phyloP scores from a whole-genome alignment of 768 basidiomycete species.

The Serendipita vermifera region DNA sequence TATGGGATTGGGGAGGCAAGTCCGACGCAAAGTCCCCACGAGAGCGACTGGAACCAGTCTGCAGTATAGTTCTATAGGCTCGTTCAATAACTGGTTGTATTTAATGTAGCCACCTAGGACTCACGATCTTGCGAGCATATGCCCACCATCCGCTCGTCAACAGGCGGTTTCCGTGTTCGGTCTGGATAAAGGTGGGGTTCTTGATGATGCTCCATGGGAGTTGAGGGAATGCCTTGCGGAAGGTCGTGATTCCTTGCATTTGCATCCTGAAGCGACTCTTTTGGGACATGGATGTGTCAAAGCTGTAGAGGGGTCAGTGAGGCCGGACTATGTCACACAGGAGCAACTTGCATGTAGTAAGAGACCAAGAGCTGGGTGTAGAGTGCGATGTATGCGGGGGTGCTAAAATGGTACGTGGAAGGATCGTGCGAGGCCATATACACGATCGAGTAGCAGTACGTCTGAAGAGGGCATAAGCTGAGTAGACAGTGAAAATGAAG shows the following conservation, averaged over 20 bases:
- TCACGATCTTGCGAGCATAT: conserved; percentile 79
- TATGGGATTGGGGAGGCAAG: conserved; percentile 75
- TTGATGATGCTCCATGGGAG: conserved; percentile 68
- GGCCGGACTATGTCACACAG: neutral
- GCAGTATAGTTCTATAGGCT: conserved; percentile 75
- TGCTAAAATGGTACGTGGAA: conserved; percentile 73
- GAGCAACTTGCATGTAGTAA: conserved; percentile 60
- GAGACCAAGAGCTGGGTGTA: conserved; percentile 67
- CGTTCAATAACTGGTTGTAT: neutral
- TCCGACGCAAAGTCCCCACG: conserved; percentile 73
- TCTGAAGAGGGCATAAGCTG: conserved; percentile 30
- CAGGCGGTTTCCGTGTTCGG: conserved; percentile 86
- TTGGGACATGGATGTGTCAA: conserved; percentile 91
- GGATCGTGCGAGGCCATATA: conserved; percentile 97
- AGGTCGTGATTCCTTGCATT: conserved; percentile 71
- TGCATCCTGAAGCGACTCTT: conserved; percentile 98
- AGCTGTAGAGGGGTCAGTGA: conserved; percentile 35
- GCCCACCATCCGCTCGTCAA: conserved; percentile 91
- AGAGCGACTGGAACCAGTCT: conserved; percentile 77
- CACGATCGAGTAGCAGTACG: conserved; percentile 93
- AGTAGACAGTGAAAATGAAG: conserved; percentile 3
- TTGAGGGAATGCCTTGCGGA: conserved; percentile 90
- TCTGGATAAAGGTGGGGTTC: conserved; percentile 86
- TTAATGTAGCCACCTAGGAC: neutral
- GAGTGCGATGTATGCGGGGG: conserved; percentile 54